These are phyloP conservation scores for Corinectria fuckeliana DNA, from an alignment of 2,329 filamentous ascomycete species.

Conservation along the genomic window DNA sequence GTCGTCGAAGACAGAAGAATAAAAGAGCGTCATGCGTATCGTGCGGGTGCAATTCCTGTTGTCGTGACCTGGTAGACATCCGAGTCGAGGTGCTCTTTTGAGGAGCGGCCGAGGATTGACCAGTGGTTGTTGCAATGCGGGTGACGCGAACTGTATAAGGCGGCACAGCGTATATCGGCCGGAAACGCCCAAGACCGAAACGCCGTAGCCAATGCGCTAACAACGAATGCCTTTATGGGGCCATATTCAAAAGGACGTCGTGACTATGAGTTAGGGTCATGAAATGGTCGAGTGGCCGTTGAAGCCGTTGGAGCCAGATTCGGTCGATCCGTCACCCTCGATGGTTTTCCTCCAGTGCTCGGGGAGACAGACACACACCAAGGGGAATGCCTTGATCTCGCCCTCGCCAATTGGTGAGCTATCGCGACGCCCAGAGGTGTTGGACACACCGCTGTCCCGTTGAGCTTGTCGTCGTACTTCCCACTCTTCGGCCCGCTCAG, in stretches of 20 bases:
- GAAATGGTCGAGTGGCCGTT: slow-evolving; percentile 34
- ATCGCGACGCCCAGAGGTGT: slow-evolving; percentile 70
- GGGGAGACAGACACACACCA: slow-evolving; percentile 94
- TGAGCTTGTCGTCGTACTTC: slow-evolving; percentile 77
- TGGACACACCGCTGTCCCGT: slow-evolving; percentile 92
- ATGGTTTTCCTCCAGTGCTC: slow-evolving; percentile 98
- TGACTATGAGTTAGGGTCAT: slow-evolving; percentile 33
- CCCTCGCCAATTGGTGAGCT: slow-evolving; percentile 69
- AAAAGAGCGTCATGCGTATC: slow-evolving; percentile 18
- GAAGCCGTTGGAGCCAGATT: slow-evolving; percentile 60
- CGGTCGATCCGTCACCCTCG: slow-evolving; percentile 80
- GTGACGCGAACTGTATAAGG: slow-evolving; percentile 20
- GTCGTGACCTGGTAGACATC: background rate
- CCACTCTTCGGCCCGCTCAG: slow-evolving; percentile 88
- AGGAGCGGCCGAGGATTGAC: slow-evolving; percentile 5
- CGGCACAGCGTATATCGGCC: slow-evolving; percentile 25
- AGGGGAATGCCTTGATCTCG: slow-evolving; percentile 96
- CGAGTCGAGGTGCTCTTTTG: slow-evolving; percentile 7
- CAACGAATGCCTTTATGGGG: slow-evolving; percentile 26
- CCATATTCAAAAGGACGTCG: slow-evolving; percentile 38
- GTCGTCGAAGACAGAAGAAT: slow-evolving; percentile 19
- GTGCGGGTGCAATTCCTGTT: slow-evolving; percentile 2
- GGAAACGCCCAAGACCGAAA: slow-evolving; percentile 39
- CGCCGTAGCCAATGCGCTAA: slow-evolving; percentile 48
- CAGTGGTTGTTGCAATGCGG: slow-evolving; percentile 10